Base-by-base conservation (phyloP, 805 yeast species). In the Kregervanrija pseudodelftensis region DNA sequence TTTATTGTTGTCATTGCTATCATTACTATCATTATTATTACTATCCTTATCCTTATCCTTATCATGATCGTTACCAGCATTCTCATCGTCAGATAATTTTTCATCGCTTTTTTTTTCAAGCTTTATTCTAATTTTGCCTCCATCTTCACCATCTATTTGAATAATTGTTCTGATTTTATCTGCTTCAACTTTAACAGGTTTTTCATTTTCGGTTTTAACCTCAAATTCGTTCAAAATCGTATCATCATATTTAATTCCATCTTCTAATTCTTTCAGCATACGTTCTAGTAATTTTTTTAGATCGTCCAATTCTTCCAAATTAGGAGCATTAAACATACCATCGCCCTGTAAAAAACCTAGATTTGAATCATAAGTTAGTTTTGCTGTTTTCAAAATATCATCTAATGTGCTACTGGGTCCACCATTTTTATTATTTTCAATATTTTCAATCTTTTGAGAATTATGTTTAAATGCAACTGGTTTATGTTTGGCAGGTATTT, bases 271-370 rank as follows among this genome's bases (percentile, higher is more conserved):
- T 30, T 61, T 57, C 11, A 68, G 59, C 32, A 76, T 56, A 37
- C 66, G 69, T 11, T 59, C 63, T 16, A 76, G 54, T n/a, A 69
- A 56, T 55, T 68, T 68, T 39, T 50, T 53, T n/a, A 60, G 41
- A 5, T 45, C 32, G 8, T 40, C 34, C 17, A 65, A 51, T 30
- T 50, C 52, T 3, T 46, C 40, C 33, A 46, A 47, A 15, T 36
- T 37, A 1, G 66, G 74, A 15, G 67, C 62, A 5, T 75, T 69
- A 33, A 48, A 49, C 46, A 53, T 52, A 8, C 70, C 55, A 14
- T 77, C 80, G 0, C 90, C 90, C 51, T 73, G 80, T 17, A 83
- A 61, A 42, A 76, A 60, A 1, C 89, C 89, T 13, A 74, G 66
- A 35, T 77, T 74, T 4, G 74, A 66, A 53, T 82, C 85, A 55